These are phyloP conservation scores for Samsoniella hepiali DNA, from an alignment of 2,329 filamentous ascomycete genomes.

Conservation along the genomic window DNA sequence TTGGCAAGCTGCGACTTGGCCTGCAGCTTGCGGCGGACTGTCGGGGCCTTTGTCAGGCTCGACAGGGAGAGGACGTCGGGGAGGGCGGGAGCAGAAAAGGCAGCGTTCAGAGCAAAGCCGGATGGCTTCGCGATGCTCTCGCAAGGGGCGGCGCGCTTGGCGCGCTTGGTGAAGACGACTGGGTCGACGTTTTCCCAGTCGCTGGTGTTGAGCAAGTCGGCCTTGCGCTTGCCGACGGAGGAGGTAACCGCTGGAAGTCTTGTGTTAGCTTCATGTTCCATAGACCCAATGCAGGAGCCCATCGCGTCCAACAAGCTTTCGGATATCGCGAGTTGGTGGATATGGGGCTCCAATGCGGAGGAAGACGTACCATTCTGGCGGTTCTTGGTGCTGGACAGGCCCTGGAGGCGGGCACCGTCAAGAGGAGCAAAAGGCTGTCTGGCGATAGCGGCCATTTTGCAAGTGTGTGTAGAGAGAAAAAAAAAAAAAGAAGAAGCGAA, in stretches of 20 bases:
- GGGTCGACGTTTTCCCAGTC: constrained; percentile 64
- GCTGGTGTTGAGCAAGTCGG: constrained; percentile 45
- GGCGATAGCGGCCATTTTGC: constrained; percentile 51
- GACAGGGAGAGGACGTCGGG: constrained; percentile 30
- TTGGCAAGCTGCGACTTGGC: constrained; percentile 51
- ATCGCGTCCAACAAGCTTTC: neutral
- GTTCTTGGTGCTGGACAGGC: constrained; percentile 72
- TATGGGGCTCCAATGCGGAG: neutral
- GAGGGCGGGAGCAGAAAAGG: constrained; percentile 24
- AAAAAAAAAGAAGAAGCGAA: neutral
- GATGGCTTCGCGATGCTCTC: constrained; percentile 50
- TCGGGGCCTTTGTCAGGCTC: constrained; percentile 32
- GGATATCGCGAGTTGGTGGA: neutral
- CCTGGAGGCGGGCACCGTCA: constrained; percentile 65
- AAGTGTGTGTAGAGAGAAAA: neutral
- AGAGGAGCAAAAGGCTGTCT: constrained; percentile 76
- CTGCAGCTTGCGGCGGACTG: constrained; percentile 45
- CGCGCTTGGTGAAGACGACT: constrained; percentile 53
- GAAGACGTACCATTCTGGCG: constrained; percentile 64
- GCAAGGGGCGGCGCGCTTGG: constrained; percentile 47
- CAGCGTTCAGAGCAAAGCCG: constrained; percentile 42
- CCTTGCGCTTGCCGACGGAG: constrained; percentile 55
- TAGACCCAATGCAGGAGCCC: neutral
- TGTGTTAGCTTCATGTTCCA: constrained; percentile 4
- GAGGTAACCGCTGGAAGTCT: constrained; percentile 38